phyloP scores from a whole-genome alignment of 2,329 filamentous ascomycete species.

The Fusarium begoniae region DNA sequence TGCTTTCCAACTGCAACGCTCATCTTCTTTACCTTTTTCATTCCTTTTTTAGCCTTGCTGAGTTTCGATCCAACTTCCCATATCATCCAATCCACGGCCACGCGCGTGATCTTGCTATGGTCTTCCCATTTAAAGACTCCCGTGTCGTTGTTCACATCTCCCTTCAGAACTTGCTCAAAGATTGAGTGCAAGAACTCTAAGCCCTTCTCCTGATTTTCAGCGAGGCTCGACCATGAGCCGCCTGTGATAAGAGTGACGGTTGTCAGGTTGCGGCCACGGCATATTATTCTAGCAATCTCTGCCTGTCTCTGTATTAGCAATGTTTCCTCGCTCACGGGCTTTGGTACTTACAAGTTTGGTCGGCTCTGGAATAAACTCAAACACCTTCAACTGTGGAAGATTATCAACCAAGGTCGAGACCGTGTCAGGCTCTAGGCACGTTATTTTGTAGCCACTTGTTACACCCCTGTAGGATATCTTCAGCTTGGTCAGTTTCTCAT shows the following conservation, averaged over 20 bases:
- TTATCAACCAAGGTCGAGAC: conserved; percentile 14
- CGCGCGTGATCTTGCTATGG: conserved; percentile 1
- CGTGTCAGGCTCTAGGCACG: conserved; percentile 13
- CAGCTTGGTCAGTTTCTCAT: conserved; percentile 18
- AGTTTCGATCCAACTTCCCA: conserved; percentile 23
- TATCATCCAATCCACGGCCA: background rate
- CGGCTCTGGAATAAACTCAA: conserved; percentile 14
- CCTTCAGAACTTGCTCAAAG: background rate
- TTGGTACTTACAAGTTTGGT: conserved; percentile 1
- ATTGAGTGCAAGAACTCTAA: background rate
- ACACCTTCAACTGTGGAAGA: conserved; percentile 7
- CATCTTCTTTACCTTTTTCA: conserved; percentile 8
- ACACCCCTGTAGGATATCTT: background rate
- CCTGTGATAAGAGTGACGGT: conserved; percentile 4
- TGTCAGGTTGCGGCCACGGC: background rate
- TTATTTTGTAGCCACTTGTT: background rate
- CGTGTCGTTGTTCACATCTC: accelerated
- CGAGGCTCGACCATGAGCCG: background rate
- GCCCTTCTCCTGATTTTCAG: background rate
- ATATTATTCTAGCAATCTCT: conserved; percentile 12
- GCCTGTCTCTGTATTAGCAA: background rate
- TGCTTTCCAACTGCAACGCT: background rate
- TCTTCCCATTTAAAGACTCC: conserved; percentile 24
- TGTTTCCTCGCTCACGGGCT: accelerated
- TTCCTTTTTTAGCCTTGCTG: conserved; percentile 3